Percentiles rank a stretch among this genome's conserved stretches.
phyloP scores from a whole-genome alignment of 306 rosid species.

The Rosa rugosa region DNA sequence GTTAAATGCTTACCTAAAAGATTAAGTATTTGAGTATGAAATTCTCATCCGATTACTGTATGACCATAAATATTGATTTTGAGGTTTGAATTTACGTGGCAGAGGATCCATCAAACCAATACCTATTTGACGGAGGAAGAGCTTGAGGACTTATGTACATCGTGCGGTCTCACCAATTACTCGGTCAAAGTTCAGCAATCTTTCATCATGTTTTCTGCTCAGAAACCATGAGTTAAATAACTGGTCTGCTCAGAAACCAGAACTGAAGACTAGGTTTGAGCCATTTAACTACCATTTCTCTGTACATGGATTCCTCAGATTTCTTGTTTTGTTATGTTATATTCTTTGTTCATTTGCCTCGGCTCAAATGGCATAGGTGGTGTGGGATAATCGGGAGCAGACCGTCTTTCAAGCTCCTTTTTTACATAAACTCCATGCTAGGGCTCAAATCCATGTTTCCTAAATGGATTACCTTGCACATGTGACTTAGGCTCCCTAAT shows the following conservation, averaged over 20 bases:
- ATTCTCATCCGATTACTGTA: too few species aligned
- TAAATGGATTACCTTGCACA: too few species aligned
- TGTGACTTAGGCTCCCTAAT: too few species aligned
- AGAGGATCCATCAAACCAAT: conserved; percentile 48
- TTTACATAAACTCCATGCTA: too few species aligned
- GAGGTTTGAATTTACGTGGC: conserved; percentile 17
- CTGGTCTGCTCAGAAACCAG: neutral
- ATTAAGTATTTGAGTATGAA: too few species aligned
- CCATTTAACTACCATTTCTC: neutral
- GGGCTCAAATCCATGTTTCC: too few species aligned
- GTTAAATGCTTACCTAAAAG: too few species aligned
- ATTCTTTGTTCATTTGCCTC: neutral
- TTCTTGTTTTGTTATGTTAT: conserved; percentile 15
- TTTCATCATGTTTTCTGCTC: conserved; percentile 76
- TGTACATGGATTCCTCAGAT: conserved; percentile 9
- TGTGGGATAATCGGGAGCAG: too few species aligned
- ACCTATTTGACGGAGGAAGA: conserved; percentile 57
- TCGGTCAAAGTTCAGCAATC: conserved; percentile 61
- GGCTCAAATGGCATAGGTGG: neutral
- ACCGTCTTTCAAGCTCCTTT: too few species aligned
- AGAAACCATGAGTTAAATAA: conserved; percentile 43
- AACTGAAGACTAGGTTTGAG: conserved; percentile 17
- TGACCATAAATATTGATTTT: conserved; percentile 1
- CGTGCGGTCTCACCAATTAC: conserved; percentile 81
- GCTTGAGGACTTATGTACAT: conserved; percentile 65